Evolutionary conservation across 2,329 filamentous ascomycete species (phyloP), one percentile per base, ranked within the genome.

Genomic region (Beauveria rudraprayagi): DNA sequence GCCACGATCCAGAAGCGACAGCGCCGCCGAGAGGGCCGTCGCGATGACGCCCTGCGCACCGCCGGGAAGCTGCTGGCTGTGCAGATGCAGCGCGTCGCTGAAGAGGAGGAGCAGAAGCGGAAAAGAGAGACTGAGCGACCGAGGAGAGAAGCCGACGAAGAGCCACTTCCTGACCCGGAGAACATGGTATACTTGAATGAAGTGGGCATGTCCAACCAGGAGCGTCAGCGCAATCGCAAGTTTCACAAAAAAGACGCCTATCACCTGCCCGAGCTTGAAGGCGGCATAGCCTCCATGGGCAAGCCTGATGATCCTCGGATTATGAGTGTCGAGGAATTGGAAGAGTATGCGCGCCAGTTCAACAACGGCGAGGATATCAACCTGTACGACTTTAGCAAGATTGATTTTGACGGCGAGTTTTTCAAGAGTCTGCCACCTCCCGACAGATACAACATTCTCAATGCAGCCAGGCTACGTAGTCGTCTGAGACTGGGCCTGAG

Each of bases 381-480:
- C 65, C 75, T 92, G 5, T 97, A 97, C 74, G 93, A 97, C 75
- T 99, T 99, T 71, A 95, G 90, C 70, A 97, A 97, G 75, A 99
- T 99, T 67, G 94, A 99, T 71, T 99, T 97, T 69, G 90, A 97
- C 66, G 91, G 92, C 66, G 86, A 93, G 14, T 99, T 99, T 75
- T 99, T 99, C 76, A 85, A 89, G 71, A 96, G 91, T 71, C 75
- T 99, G 61, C 94, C 95, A 0, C 82, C 92, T 1, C 88, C 88
- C 2, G 94, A 99, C 76, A 85, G 93, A 54, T 99, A 99, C 78
- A 97, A 97, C 68, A 99, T 99, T 58, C 77, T 99, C 24, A 99
- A 99, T 70, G 94, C 95, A 1, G 94, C 95, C 1, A 83, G 94
- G 63, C 72, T 99, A 63, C 82, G 94, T 61, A 96, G 91, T 72